phyloP scores from a whole-genome alignment of 306 rosid genomes.

The Fragaria nilgerrensis region DNA sequence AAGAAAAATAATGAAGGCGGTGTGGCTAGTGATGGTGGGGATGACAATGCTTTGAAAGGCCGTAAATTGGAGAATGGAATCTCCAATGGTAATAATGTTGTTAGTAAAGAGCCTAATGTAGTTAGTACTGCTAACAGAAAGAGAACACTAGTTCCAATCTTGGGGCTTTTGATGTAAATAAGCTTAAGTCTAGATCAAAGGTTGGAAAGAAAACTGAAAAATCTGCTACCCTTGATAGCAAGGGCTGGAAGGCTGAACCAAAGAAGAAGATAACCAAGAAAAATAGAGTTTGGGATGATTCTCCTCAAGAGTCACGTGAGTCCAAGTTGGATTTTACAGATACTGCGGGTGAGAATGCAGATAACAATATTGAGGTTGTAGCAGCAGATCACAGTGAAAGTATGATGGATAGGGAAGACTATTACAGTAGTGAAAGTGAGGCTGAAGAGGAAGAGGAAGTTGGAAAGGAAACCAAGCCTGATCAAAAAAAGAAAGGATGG shows the following conservation, averaged over 20 bases:
- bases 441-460: slow-evolving; percentile 67
- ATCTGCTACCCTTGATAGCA: slow-evolving; percentile 48
- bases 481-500: slow-evolving; percentile 91
- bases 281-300: slow-evolving; percentile 91
- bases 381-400: slow-evolving; percentile 91
- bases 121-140: slow-evolving; percentile 50
- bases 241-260: slow-evolving; percentile 69
- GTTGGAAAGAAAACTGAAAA: slow-evolving; percentile 72
- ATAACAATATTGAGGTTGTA: slow-evolving; percentile 54
- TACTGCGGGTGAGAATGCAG: slow-evolving; percentile 61
- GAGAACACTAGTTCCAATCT: slow-evolving; percentile 66
- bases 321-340: slow-evolving; percentile 83
- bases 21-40: slow-evolving; percentile 47
- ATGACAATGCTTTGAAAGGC: slow-evolving; percentile 42
- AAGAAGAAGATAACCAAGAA: slow-evolving; percentile 68
- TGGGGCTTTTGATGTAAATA: slow-evolving; percentile 99
- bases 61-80: slow-evolving; percentile 62
- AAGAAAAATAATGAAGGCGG: slow-evolving; percentile 48
- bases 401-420: slow-evolving; percentile 96
- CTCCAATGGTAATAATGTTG: slow-evolving; percentile 54
- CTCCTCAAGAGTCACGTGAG: slow-evolving; percentile 31
- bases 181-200: slow-evolving; percentile 77
- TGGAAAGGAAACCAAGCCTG: slow-evolving; percentile 61
- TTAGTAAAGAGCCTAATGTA: slow-evolving; percentile 45
- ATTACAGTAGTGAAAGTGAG: slow-evolving; percentile 91